A percentile compares a stretch with the other conserved stretches of the same genome.
Conservation (phyloP, 2,329 filamentous ascomycete genomes). For the Curvularia hawaiiensis region DNA sequence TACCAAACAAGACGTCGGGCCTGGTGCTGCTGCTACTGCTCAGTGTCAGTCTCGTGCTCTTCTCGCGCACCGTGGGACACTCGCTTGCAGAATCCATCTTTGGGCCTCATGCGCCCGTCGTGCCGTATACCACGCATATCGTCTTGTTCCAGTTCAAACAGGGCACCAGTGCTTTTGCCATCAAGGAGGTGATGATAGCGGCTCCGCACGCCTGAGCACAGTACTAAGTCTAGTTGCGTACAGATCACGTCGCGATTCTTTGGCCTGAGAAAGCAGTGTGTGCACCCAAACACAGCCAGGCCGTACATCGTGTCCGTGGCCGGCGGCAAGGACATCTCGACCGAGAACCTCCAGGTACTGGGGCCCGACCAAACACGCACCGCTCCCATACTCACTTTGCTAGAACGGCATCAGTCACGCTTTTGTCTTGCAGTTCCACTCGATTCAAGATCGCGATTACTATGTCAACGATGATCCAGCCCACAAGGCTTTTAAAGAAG, state of each 20-base stretch:
- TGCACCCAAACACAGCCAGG: conserved; percentile 31
- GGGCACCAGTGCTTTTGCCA: conserved; percentile 25
- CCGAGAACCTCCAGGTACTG: conserved; percentile 39
- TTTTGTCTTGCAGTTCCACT: conserved; percentile 51
- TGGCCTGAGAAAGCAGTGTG: conserved; percentile 37
- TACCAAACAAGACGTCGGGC: conserved; percentile 29
- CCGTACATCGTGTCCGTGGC: conserved; percentile 40
- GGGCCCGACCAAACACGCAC: conserved; percentile 40
- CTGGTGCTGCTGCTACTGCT: conserved; percentile 21
- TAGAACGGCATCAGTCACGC: conserved; percentile 52
- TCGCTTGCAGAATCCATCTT: conserved; percentile 25
- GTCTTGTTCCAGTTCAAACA: conserved; percentile 44
- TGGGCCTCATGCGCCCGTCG: conserved; percentile 19
- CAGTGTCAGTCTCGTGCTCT: conserved; percentile 19
- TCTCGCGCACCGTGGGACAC: conserved; percentile 27
- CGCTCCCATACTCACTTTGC: conserved; percentile 50
- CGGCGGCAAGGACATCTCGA: conserved; percentile 43
- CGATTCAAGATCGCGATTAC: conserved; percentile 50
- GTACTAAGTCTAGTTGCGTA: conserved; percentile 14
- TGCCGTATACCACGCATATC: conserved; percentile 37
- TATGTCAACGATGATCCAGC: conserved; percentile 50
- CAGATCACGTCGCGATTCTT: conserved; percentile 41
- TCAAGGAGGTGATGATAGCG: conserved; percentile 35
- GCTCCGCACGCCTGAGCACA: not conserved
- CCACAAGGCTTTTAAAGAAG: conserved; percentile 48